phyloP scores from a whole-genome alignment of 345 rosid genomes.

The Aquilaria yunnanensis region DNA sequence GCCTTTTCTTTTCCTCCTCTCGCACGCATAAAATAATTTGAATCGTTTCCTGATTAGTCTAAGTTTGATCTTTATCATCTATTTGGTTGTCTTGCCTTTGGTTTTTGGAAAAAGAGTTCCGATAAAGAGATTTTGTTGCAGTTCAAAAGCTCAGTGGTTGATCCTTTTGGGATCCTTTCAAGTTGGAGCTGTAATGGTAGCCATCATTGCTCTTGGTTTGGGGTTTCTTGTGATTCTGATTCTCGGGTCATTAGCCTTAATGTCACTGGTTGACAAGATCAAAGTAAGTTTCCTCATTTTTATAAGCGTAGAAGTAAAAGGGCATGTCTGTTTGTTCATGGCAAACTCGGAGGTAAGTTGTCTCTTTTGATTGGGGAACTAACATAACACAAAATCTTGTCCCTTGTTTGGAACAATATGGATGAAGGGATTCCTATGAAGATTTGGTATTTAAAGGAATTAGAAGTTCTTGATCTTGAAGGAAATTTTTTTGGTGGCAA shows the following conservation, averaged over 20 bases:
- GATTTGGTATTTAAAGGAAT: slow-evolving; percentile 30
- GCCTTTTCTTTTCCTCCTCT: too few relatives aligned
- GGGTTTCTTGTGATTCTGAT: slow-evolving; percentile 40
- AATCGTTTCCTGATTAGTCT: too few relatives aligned
- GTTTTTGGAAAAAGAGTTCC: slow-evolving; percentile 7
- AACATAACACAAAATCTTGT: slow-evolving; percentile 37
- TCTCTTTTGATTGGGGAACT: slow-evolving; percentile 28
- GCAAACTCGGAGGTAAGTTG: slow-evolving; percentile 31
- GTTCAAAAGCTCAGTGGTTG: slow-evolving; percentile 34
- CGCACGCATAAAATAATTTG: too few relatives aligned
- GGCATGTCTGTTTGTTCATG: slow-evolving; percentile 17
- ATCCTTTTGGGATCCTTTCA: slow-evolving; percentile 38
- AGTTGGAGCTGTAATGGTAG: slow-evolving; percentile 26
- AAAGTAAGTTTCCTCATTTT: slow-evolving; percentile 20
- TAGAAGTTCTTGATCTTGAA: slow-evolving; percentile 42
- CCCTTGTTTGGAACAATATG: slow-evolving; percentile 41
- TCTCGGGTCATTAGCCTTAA: slow-evolving; percentile 28
- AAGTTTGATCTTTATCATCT: neutral
- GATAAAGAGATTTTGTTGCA: slow-evolving; percentile 24
- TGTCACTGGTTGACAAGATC: slow-evolving; percentile 24
- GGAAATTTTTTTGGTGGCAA: slow-evolving; percentile 29
- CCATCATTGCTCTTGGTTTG: slow-evolving; percentile 42
- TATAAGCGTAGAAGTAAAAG: slow-evolving; percentile 23
- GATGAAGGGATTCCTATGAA: slow-evolving; percentile 36
- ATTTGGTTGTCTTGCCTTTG: slow-evolving; percentile 14